phyloP scores from a whole-genome alignment of 805 yeast species.

The Candida saitoana region DNA sequence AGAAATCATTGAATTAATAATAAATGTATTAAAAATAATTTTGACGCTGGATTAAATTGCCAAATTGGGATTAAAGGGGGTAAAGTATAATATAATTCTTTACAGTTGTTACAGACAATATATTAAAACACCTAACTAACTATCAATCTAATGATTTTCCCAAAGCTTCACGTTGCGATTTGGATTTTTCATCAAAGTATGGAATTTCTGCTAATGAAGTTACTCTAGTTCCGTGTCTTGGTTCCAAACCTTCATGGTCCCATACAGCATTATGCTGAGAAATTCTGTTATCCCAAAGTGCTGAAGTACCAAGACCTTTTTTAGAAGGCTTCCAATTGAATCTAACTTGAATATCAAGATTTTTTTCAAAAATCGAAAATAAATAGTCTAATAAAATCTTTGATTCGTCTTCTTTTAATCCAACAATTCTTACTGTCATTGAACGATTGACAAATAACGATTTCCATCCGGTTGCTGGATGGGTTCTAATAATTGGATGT shows the following conservation, averaged over 20 bases:
- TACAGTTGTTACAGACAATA: too few relatives aligned
- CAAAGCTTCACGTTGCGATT: constrained; percentile 51
- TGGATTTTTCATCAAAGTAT: constrained; percentile 45
- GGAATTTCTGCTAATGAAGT: constrained; percentile 52
- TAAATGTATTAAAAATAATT: too few relatives aligned
- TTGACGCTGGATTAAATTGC: too few relatives aligned
- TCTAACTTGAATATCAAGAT: constrained; percentile 54
- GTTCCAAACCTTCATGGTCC: constrained; percentile 44
- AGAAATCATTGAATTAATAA: too few relatives aligned
- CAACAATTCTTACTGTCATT: constrained; percentile 49
- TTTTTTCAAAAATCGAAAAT: constrained; percentile 43
- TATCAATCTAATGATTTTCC: constrained; percentile 26
- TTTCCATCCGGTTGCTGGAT: constrained; percentile 65
- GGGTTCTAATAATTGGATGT: constrained; percentile 61
- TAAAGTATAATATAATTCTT: too few relatives aligned
- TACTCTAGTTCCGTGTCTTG: constrained; percentile 51
- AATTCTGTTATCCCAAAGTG: constrained; percentile 59
- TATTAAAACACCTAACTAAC: not conserved
- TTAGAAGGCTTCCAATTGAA: constrained; percentile 44
- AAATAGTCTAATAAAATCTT: constrained; percentile 45
- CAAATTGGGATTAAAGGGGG: too few relatives aligned
- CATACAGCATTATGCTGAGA: constrained; percentile 52
- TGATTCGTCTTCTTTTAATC: constrained; percentile 49
- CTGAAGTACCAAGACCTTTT: constrained; percentile 45
- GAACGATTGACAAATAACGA: constrained; percentile 50